Evolutionary conservation across 768 basidiomycete species (phyloP).

Genomic region (Phaeolepiota aurea): DNA sequence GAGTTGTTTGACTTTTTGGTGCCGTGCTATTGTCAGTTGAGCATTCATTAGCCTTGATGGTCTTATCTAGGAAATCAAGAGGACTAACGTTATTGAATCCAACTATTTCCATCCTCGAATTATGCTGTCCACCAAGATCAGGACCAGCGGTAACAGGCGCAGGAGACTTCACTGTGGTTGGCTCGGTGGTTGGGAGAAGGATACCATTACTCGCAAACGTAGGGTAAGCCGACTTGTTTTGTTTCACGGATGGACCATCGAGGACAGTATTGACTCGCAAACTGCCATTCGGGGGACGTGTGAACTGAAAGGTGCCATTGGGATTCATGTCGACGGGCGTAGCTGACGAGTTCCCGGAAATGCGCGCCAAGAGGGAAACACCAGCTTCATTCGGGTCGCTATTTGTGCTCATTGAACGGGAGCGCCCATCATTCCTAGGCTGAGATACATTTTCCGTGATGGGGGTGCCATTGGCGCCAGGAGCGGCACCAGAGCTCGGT

Average conservation of each 20-base stretch:
- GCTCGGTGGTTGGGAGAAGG: slow-evolving; percentile 50
- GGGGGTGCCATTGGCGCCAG: slow-evolving; percentile 33
- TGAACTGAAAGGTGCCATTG: slow-evolving; percentile 39
- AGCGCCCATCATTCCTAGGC: slow-evolving; percentile 45
- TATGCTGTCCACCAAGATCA: slow-evolving; percentile 72
- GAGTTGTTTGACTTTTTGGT: slow-evolving; percentile 41
- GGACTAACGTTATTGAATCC: slow-evolving; percentile 57
- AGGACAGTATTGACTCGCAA: slow-evolving; percentile 70
- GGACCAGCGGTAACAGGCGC: slow-evolving; percentile 81
- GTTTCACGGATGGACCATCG: slow-evolving; percentile 48
- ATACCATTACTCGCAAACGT: slow-evolving; percentile 55
- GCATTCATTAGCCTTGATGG: too few species aligned
- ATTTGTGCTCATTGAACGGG: slow-evolving; percentile 64
- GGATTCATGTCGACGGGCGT: slow-evolving; percentile 50
- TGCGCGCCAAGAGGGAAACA: slow-evolving; percentile 70
- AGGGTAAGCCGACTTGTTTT: slow-evolving; percentile 85
- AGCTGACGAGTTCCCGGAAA: slow-evolving; percentile 38
- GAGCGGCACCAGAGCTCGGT: slow-evolving; percentile 52
- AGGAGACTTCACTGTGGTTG: slow-evolving; percentile 56
- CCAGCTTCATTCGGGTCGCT: slow-evolving; percentile 73
- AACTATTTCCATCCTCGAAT: slow-evolving; percentile 64
- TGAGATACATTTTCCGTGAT: slow-evolving; percentile 37
- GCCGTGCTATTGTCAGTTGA: too few species aligned
- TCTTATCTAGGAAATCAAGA: too few species aligned
- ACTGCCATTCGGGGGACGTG: slow-evolving; percentile 60